phyloP scores from a whole-genome alignment of 192 early-diverging fungal species.

The Entrophospora sp. region DNA sequence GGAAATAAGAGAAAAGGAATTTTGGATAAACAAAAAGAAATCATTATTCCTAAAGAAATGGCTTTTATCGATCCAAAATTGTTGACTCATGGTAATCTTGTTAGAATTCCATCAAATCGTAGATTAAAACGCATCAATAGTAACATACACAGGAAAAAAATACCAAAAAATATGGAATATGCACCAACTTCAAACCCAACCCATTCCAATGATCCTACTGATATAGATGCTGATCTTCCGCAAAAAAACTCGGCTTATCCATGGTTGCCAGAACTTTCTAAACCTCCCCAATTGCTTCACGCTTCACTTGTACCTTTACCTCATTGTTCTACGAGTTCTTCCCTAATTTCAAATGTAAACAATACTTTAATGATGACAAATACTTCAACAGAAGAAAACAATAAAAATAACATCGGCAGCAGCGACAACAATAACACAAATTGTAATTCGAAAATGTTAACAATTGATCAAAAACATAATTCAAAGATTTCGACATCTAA shows the following conservation, averaged over 20 bases:
- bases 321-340: background rate
- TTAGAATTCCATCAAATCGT: slow-evolving; percentile 1
- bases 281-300: slow-evolving; percentile 20
- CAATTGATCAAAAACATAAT: background rate
- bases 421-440: background rate
- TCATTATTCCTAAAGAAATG: background rate
- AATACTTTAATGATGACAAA: background rate
- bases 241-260: background rate
- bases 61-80: background rate
- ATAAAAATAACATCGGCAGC: background rate
- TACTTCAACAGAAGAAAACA: background rate
- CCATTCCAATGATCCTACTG: slow-evolving; percentile 18
- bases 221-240: slow-evolving; percentile 16
- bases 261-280: slow-evolving; percentile 5
- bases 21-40: background rate
- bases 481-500: background rate
- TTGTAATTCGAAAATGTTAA: background rate
- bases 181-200: slow-evolving; percentile 13
- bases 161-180: slow-evolving; percentile 1
- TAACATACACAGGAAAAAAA: background rate
- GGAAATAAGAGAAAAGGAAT: slow-evolving; percentile 4
- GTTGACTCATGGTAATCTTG: background rate
- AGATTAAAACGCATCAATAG: background rate
- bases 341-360: background rate
- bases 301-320: slow-evolving; percentile 14